A percentile compares a stretch with the other conserved stretches of the same genome.
Evolutionary conservation across 1,284 basidiomycete species (phyloP).

Genomic region (Malassezia caprae): DNA sequence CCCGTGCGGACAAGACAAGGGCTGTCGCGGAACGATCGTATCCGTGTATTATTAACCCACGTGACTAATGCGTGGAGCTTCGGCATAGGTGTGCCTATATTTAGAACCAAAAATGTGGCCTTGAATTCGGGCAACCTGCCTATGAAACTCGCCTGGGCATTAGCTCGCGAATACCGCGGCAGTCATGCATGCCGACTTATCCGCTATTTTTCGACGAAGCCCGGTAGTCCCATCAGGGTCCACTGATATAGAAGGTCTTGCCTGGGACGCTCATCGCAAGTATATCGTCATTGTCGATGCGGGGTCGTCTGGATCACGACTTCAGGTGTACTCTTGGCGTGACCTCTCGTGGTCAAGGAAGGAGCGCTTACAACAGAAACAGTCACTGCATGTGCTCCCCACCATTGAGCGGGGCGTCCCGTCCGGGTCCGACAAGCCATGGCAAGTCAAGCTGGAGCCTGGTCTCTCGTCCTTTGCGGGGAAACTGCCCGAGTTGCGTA

Average conservation of each 20-base stretch:
- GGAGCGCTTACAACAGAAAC: slow-evolving; percentile 37
- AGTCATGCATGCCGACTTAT: background rate
- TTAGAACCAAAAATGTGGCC: background rate
- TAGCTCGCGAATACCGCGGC: background rate
- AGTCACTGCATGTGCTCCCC: slow-evolving; percentile 54
- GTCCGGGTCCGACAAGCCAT: slow-evolving; percentile 56
- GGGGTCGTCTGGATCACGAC: slow-evolving; percentile 86
- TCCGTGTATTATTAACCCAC: background rate
- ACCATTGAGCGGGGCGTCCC: slow-evolving; percentile 83
- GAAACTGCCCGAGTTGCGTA: slow-evolving; percentile 60
- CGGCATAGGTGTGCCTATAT: background rate
- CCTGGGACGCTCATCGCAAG: slow-evolving; percentile 19
- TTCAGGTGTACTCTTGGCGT: slow-evolving; percentile 95
- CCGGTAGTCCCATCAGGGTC: background rate
- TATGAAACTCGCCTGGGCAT: background rate
- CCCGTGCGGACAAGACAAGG: background rate
- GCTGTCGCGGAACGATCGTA: background rate
- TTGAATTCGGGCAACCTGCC: background rate
- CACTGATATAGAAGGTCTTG: background rate
- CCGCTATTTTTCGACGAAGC: background rate
- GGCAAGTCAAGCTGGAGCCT: slow-evolving; percentile 86
- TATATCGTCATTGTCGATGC: slow-evolving; percentile 97
- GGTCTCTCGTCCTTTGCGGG: slow-evolving; percentile 80
- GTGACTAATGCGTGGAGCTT: background rate
- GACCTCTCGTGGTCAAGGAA: slow-evolving; percentile 58